Evolutionary conservation across 805 yeast genomes (phyloP).

Genomic region (Alloascoidea hylecoeti): DNA sequence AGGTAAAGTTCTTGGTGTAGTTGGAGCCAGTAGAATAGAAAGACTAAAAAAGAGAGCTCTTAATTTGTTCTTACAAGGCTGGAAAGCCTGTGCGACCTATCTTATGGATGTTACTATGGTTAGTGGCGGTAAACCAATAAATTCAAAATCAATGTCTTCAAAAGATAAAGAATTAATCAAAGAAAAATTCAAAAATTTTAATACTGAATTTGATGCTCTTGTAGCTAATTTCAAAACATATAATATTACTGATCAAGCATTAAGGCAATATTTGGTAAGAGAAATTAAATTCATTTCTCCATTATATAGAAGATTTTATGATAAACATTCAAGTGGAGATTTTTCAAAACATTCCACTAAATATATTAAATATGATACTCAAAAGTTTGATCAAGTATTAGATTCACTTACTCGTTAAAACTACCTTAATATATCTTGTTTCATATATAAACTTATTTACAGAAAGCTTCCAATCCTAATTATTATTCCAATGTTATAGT

Average conservation of each 20-base stretch:
- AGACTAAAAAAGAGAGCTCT: constrained; percentile 61
- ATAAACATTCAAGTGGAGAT: constrained; percentile 56
- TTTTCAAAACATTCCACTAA: constrained; percentile 58
- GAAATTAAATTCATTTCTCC: constrained; percentile 72
- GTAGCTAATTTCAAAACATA: constrained; percentile 50
- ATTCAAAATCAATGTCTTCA: constrained; percentile 28
- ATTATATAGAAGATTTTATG: constrained; percentile 73
- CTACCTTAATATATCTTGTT: no score
- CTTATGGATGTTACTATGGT: constrained; percentile 72
- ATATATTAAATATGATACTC: constrained; percentile 51
- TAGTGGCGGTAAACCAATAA: constrained; percentile 24
- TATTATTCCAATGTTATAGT: no score
- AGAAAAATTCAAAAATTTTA: constrained; percentile 74
- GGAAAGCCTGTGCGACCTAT: constrained; percentile 69
- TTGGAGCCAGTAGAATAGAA: constrained; percentile 50
- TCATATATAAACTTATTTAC: no score
- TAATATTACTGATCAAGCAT: constrained; percentile 48
- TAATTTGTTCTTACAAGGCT: constrained; percentile 51
- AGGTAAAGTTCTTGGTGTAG: constrained; percentile 35
- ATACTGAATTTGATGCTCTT: constrained; percentile 69
- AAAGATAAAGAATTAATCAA: constrained; percentile 74
- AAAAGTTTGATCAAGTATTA: constrained; percentile 24
- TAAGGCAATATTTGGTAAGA: constrained; percentile 47
- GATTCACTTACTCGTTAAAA: no score
- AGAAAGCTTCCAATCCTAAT: no score